Evolutionary conservation across 345 rosid species (phyloP).

Genomic region (Angophora floribunda): DNA sequence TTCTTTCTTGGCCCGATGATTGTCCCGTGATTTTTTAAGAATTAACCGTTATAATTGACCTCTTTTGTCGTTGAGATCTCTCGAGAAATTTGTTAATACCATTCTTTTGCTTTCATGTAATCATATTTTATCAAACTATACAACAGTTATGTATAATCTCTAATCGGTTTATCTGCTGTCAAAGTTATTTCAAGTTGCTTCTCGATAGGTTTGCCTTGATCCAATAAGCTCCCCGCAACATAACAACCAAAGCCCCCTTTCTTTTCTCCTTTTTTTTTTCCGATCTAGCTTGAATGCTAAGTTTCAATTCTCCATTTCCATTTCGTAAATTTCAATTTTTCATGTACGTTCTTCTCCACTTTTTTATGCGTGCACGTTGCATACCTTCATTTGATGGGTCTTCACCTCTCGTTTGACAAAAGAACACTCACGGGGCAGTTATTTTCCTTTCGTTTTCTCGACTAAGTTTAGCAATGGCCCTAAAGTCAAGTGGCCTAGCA

Average conservation of each 20-base stretch:
- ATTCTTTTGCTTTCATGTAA: not conserved
- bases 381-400: not conserved
- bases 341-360: not conserved
- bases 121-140: not conserved
- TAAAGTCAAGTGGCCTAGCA: not conserved
- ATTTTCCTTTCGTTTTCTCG: not conserved
- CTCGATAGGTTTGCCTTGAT: no score
- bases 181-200: accelerated
- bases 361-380: not conserved
- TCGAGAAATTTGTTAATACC: accelerated
- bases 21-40: not conserved
- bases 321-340: not conserved
- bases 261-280: no score
- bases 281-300: not conserved
- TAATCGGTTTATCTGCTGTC: not conserved
- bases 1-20: not conserved
- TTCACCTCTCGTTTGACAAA: not conserved
- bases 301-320: not conserved
- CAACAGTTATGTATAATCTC: not conserved
- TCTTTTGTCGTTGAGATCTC: not conserved
- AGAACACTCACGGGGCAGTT: not conserved
- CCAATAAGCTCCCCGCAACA: no score
- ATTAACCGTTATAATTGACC: not conserved
- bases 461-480: not conserved
- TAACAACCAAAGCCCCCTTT: no score